Percentiles rank a stretch among this genome's conserved stretches.
Conservation (phyloP, 805 yeast species). For the Teunomyces atbi region DNA sequence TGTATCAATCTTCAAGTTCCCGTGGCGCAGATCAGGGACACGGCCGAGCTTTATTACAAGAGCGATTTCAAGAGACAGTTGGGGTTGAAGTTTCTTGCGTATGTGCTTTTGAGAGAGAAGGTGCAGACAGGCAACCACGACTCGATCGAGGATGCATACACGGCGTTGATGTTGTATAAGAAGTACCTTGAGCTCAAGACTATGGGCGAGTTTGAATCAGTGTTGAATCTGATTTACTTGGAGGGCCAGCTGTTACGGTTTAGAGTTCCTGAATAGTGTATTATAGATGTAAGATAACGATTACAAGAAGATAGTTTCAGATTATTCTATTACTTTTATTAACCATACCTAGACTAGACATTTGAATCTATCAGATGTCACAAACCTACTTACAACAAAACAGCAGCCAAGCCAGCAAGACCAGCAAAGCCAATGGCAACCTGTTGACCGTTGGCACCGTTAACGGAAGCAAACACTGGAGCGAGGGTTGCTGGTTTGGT, state of each 20-base stretch:
- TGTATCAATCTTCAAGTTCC: conserved; percentile 93
- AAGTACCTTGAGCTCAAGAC: conserved; percentile 63
- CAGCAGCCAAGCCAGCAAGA: conserved; percentile 41
- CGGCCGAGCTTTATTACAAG: conserved; percentile 74
- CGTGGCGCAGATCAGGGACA: conserved; percentile 79
- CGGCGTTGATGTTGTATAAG: conserved; percentile 77
- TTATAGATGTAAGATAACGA: conserved; percentile 2
- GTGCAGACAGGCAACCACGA: conserved; percentile 96
- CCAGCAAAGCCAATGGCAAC: conserved; percentile 37
- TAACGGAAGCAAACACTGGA: conserved; percentile 26
- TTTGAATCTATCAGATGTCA: conserved; percentile 1
- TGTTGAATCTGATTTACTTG: conserved; percentile 64
- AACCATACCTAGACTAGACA: conserved; percentile 1
- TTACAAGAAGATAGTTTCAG: too few species aligned
- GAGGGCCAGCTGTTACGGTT: conserved; percentile 64
- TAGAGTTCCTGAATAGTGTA: conserved; percentile 42
- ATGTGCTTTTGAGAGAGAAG: conserved; percentile 65
- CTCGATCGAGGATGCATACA: conserved; percentile 91
- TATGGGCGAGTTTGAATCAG: conserved; percentile 57
- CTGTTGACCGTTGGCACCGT: conserved; percentile 29
- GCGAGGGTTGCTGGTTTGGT: conserved; percentile 20
- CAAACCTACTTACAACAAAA: conserved; percentile 25
- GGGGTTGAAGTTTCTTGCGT: conserved; percentile 83
- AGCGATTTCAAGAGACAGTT: conserved; percentile 73
- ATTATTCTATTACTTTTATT: neutral